Base-by-base conservation (phyloP, 169 alveolate species). In the Theileria sp. region DNA sequence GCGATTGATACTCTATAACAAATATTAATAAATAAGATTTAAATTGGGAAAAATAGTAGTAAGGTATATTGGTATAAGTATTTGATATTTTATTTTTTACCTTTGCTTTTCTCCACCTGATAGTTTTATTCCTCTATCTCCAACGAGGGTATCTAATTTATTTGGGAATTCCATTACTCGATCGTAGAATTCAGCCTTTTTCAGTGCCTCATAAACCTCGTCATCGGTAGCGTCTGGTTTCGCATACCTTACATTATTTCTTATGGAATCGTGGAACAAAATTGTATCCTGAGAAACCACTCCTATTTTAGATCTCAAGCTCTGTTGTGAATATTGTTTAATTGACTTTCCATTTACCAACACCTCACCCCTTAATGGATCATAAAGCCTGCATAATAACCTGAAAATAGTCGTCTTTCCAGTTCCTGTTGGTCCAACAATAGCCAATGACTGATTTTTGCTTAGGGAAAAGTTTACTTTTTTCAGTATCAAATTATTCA, bases 61-160 rank as follows among this genome's bases (percentile, higher is more conserved):
- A n/a, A n/a, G n/a, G n/a, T n/a, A 56, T 56, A 61, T 3, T 3
- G 0, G 96, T 96, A 79, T 97, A 89, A 21, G 97, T 97, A 28
- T 94, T 92, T 23, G 96, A 95, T 17, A 93, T 91, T 30, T 0
- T 28, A 4, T 61, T 13, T 10, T 2, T 38, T 66, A 66, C 75
- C 99, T 96, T 92, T 98, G 98, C 83, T 95, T 95, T 89, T 98
- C 98, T 2, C 99, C 99, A 44, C 99, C 99, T 58, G 98, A 93
- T 4, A 98, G 92, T 67, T 95, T 95, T 34, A 94, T 86, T 8
- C 99, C 99, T 64, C 98, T 91, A 84, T 97, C 99, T 9, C 99
- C 99, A 21, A 98, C 99, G 10, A 92, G 60, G 17, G 99, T 96
- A 49, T 94, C 91, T 84, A 92, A 95, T 34, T 96, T 94, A 23